A percentile compares a stretch with the other conserved stretches of the same genome.
Evolutionary conservation across 176 grass and related monocot genomes (phyloP).

Genomic region (Triticum urartu): DNA sequence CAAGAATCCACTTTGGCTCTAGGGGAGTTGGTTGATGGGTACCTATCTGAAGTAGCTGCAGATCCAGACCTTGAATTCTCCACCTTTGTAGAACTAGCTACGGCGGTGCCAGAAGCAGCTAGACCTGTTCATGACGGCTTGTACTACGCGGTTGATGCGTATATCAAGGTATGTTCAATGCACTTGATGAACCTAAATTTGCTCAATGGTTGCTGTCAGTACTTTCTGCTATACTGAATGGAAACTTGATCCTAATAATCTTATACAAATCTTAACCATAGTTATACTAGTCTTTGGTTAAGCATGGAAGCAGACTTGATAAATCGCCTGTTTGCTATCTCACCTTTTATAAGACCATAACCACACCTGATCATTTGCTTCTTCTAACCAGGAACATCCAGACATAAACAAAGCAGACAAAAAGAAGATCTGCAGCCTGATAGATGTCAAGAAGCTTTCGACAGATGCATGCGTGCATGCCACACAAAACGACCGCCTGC

Average conservation of each 20-base stretch:
- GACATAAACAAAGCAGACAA: constrained; percentile 73
- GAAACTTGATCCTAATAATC: not conserved
- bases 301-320: not conserved
- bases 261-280: not conserved
- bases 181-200: constrained; percentile 11
- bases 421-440: constrained; percentile 71
- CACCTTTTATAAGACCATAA: not conserved
- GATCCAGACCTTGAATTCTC: constrained; percentile 77
- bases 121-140: constrained; percentile 77
- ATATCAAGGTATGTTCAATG: constrained; percentile 77
- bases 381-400: constrained; percentile 65
- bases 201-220: not conserved
- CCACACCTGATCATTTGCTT: constrained; percentile 19
- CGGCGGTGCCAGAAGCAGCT: constrained; percentile 64
- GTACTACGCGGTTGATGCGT: constrained; percentile 86
- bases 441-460: constrained; percentile 90
- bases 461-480: constrained; percentile 76
- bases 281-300: constrained; percentile 2
- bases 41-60: constrained; percentile 75
- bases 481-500: constrained; percentile 87
- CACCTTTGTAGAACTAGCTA: constrained; percentile 71
- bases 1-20: constrained; percentile 69
- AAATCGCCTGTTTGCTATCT: not conserved
- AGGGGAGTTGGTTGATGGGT: constrained; percentile 80
- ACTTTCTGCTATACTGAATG: not conserved